Evolutionary conservation across 2,329 filamentous ascomycete genomes (phyloP).

Genomic region (Blastomyces gilchristii): DNA sequence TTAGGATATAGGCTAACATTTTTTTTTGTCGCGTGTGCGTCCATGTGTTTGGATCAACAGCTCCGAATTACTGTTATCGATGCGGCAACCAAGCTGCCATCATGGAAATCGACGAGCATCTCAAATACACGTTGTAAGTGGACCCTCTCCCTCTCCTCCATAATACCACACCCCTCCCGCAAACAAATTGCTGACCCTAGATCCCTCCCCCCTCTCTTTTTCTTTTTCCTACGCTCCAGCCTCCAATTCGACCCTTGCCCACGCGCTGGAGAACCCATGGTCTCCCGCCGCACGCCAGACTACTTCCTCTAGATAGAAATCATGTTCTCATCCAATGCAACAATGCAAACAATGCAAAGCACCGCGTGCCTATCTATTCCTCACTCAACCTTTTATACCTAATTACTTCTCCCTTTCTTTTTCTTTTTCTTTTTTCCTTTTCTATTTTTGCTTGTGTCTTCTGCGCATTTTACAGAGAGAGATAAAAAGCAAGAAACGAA

Average conservation of each 20-base stretch:
- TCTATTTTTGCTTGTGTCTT: no score
- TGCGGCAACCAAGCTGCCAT: constrained; percentile 99
- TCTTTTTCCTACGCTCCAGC: constrained; percentile 43
- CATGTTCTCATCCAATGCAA: not conserved
- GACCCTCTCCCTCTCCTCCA: not conserved
- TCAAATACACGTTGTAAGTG: constrained; percentile 98
- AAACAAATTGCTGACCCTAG: not conserved
- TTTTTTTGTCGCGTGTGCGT: not conserved
- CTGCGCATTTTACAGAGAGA: not conserved
- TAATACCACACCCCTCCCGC: not conserved
- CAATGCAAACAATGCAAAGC: not conserved
- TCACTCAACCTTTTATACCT: not conserved
- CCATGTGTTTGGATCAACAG: constrained; percentile 35
- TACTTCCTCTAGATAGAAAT: constrained; percentile 73
- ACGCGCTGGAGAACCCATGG: constrained; percentile 95
- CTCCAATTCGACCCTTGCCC: constrained; percentile 98
- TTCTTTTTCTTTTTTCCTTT: not conserved
- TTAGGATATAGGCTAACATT: not conserved
- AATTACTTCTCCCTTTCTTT: no score
- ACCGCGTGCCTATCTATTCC: not conserved
- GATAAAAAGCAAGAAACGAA: not conserved
- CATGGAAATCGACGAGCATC: constrained; percentile 98
- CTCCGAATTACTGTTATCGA: constrained; percentile 93
- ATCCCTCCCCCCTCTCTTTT: constrained; percentile 7
- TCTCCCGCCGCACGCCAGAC: constrained; percentile 90